Evolutionary conservation across 805 yeast genomes (phyloP), one percentile per base, ranked within the genome.

Genomic region (Candida mattraensis): DNA sequence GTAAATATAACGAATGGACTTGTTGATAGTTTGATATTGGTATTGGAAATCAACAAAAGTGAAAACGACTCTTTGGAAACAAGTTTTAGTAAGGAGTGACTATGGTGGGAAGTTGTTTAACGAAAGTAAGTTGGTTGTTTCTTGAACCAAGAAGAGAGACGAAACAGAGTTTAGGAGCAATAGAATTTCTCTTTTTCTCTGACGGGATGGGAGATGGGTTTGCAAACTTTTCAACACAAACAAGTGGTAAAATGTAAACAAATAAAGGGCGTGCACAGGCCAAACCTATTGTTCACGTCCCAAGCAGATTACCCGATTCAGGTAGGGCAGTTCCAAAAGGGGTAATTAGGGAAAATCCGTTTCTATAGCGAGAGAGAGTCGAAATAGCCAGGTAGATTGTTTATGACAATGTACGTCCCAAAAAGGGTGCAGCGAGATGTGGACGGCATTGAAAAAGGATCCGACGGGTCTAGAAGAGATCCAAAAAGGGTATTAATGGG

Each of bases 81-180:
- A n/a, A n/a, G n/a, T n/a, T n/a, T 63, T 37, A 36, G 42, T 37
- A 53, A 53, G 48, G 58, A 53, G 47, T 52, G 58, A 53, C 58
- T 53, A 42, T 48, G 50, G 58, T 53, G 55, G 35, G 28, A 30
- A 31, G 13, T 36, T 30, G 39, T 27, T 34, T n/a, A n/a, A n/a
- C n/a, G n/a, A n/a, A 21, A 21, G 21, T 31, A 30, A 28, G 30
- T 30, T 29, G 39, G 14, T 21, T 36, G n/a, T n/a, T n/a, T n/a
- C n/a, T n/a, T n/a, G n/a, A n/a, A n/a, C n/a, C n/a, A 30, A 19
- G 23, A 36, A 36, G 35, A 36, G 30, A 23, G 26, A 30, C 26
- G 18, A 25, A 23, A n/a, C n/a, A n/a, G n/a, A n/a, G n/a, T n/a
- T n/a, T n/a, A n/a, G n/a, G n/a, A n/a, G n/a, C n/a, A n/a, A n/a